phyloP scores from a whole-genome alignment of 495 filamentous ascomycete genomes.

The Oleoguttula mirabilis region DNA sequence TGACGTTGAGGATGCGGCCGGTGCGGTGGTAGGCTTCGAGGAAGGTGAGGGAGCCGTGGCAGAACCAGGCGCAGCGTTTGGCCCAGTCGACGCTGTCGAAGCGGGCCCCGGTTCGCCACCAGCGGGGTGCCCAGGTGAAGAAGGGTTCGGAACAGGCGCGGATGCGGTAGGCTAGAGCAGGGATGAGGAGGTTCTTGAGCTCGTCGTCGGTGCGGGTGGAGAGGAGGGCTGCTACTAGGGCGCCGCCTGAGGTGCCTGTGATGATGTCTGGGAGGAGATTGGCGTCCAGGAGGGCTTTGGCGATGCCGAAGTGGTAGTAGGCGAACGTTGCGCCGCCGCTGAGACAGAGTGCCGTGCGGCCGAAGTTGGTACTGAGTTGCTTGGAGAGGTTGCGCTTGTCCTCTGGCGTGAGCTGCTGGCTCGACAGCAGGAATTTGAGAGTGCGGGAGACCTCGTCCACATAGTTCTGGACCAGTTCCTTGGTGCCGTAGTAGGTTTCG shows the following conservation, averaged over 20 bases:
- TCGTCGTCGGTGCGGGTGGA: conserved; percentile 87
- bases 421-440: conserved; percentile 54
- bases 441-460: conserved; percentile 62
- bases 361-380: conserved; percentile 79
- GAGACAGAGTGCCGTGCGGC: conserved; percentile 81
- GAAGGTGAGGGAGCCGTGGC: conserved; percentile 81
- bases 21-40: conserved; percentile 90
- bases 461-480: conserved; percentile 78
- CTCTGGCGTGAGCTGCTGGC: conserved; percentile 50
- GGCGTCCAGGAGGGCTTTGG: conserved; percentile 81
- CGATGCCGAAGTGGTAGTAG: conserved; percentile 92
- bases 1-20: conserved; percentile 86
- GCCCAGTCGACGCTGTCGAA: conserved; percentile 95
- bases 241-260: conserved; percentile 88
- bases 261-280: conserved; percentile 81
- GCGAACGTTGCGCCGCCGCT: conserved; percentile 93
- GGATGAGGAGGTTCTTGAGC: conserved; percentile 70
- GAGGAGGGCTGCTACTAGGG: conserved; percentile 76
- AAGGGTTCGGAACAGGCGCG: conserved; percentile 70
- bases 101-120: conserved; percentile 84
- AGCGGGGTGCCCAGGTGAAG: conserved; percentile 64
- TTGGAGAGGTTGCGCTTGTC: conserved; percentile 79
- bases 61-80: conserved; percentile 73
- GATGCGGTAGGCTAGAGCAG: conserved; percentile 72
- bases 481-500: conserved; percentile 93